Conservation (phyloP, 2,329 filamentous ascomycete genomes). For the Epichloe amarillans region DNA sequence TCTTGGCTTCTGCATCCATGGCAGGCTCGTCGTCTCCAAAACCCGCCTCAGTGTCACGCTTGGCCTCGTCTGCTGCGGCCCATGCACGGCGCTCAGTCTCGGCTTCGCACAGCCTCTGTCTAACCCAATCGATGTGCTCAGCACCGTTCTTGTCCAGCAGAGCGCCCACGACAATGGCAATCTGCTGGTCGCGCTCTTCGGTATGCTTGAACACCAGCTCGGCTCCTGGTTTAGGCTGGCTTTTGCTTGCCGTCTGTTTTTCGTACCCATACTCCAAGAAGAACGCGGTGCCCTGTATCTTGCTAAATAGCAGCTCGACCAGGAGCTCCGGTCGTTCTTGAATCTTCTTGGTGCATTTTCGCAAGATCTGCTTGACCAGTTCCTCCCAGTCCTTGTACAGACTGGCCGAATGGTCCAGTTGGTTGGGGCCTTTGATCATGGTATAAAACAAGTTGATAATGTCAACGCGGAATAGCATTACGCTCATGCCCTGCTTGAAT, state of each 20-base stretch:
- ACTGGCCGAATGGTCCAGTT: slow-evolving; percentile 52
- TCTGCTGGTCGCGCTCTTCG: slow-evolving; percentile 54
- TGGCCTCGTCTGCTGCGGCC: slow-evolving; percentile 57
- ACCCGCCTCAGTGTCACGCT: slow-evolving; percentile 25
- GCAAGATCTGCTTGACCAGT: slow-evolving; percentile 70
- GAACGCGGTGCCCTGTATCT: slow-evolving; percentile 68
- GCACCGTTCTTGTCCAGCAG: slow-evolving; percentile 68
- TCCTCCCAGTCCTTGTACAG: slow-evolving; percentile 85
- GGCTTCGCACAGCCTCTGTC: slow-evolving; percentile 53
- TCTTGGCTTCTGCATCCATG: slow-evolving; percentile 14
- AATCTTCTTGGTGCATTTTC: slow-evolving; percentile 70
- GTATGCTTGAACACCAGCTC: slow-evolving; percentile 72
- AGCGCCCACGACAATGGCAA: slow-evolving; percentile 67
- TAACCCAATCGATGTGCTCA: slow-evolving; percentile 71
- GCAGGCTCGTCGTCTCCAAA: slow-evolving; percentile 15
- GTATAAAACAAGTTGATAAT: slow-evolving; percentile 78
- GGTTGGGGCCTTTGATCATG: slow-evolving; percentile 81
- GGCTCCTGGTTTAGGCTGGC: slow-evolving; percentile 55
- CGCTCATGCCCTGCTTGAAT: slow-evolving; percentile 85
- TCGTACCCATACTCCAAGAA: slow-evolving; percentile 88
- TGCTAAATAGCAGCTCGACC: slow-evolving; percentile 90
- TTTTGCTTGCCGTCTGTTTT: slow-evolving; percentile 56
- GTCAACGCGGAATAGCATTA: slow-evolving; percentile 81
- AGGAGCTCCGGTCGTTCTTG: slow-evolving; percentile 74
- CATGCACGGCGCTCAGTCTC: slow-evolving; percentile 63